Percentiles rank a stretch among this genome's conserved stretches.
phyloP scores from a whole-genome alignment of 2,329 filamentous ascomycete genomes.

The Bretziella fagacearum region DNA sequence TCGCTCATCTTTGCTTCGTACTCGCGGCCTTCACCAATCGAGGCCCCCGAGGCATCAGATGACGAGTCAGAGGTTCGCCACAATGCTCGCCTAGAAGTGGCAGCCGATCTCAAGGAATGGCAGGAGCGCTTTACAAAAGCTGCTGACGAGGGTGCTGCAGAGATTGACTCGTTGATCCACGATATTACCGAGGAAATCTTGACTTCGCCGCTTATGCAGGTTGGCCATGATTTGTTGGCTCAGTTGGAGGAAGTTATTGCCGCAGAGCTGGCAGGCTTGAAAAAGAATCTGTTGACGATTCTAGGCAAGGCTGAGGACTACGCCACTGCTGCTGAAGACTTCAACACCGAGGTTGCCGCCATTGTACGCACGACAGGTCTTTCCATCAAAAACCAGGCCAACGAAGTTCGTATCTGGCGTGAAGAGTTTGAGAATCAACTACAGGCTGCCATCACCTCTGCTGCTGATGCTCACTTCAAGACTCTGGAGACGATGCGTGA shows the following conservation, averaged over 20 bases:
- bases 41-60: conserved; percentile 29
- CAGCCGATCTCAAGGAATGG: conserved; percentile 68
- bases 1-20: conserved; percentile 9
- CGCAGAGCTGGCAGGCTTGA: conserved; percentile 47
- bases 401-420: conserved; percentile 62
- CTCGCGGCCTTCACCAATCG: conserved; percentile 21
- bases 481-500: conserved; percentile 71
- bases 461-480: conserved; percentile 63
- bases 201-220: conserved; percentile 32
- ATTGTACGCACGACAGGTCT: conserved; percentile 49
- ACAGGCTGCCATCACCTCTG: conserved; percentile 48
- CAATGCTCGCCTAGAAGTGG: conserved; percentile 48
- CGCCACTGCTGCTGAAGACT: conserved; percentile 25
- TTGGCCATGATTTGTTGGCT: conserved; percentile 48
- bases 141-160: conserved; percentile 57
- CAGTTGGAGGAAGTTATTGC: conserved; percentile 52
- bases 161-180: conserved; percentile 54
- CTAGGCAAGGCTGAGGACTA: conserved; percentile 37
- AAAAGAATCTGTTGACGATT: conserved; percentile 39
- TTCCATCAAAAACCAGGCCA: conserved; percentile 58
- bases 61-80: conserved; percentile 38
- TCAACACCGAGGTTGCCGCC: conserved; percentile 28
- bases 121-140: conserved; percentile 75
- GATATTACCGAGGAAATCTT: conserved; percentile 30
- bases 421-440: conserved; percentile 54